Conservation (phyloP, 1,139 yeast genomes). For the Pichia sp. region DNA sequence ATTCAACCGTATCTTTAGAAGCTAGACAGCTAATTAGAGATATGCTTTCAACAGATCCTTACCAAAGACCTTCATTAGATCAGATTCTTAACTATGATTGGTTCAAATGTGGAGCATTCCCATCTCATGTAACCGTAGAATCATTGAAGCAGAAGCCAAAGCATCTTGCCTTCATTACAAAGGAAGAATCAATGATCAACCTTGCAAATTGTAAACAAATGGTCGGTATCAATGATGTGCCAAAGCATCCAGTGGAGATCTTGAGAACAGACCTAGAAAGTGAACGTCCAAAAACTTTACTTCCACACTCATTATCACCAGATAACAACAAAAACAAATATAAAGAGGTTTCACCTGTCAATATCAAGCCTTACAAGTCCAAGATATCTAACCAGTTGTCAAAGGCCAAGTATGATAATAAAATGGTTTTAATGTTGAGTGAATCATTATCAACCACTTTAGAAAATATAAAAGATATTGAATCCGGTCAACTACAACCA, state of each 20-base stretch:
- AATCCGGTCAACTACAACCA: conserved; percentile 28
- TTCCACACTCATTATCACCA: conserved; percentile 89
- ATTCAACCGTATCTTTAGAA: conserved; percentile 57
- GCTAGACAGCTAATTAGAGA: conserved; percentile 69
- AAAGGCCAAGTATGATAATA: conserved; percentile 27
- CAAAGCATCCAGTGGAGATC: conserved; percentile 63
- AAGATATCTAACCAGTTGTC: conserved; percentile 28
- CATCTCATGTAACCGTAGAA: conserved; percentile 59
- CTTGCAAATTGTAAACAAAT: conserved; percentile 61
- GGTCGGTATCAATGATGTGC: conserved; percentile 53
- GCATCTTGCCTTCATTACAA: conserved; percentile 49
- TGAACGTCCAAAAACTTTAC: conserved; percentile 62
- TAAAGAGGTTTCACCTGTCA: conserved; percentile 52
- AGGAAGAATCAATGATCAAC: conserved; percentile 63
- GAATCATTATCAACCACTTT: conserved; percentile 28
- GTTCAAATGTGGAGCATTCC: conserved; percentile 77
- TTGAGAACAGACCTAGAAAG: conserved; percentile 66
- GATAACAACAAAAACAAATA: conserved; percentile 87
- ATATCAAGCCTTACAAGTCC: conserved; percentile 27
- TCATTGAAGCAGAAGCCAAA: conserved; percentile 59
- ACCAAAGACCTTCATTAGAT: conserved; percentile 73
- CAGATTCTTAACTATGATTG: conserved; percentile 78
- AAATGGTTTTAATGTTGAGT: conserved; percentile 25
- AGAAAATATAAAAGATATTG: conserved; percentile 33
- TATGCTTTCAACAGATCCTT: conserved; percentile 73